phyloP scores from a whole-genome alignment of 441 rosid species.

The Macaranga tanarius region DNA sequence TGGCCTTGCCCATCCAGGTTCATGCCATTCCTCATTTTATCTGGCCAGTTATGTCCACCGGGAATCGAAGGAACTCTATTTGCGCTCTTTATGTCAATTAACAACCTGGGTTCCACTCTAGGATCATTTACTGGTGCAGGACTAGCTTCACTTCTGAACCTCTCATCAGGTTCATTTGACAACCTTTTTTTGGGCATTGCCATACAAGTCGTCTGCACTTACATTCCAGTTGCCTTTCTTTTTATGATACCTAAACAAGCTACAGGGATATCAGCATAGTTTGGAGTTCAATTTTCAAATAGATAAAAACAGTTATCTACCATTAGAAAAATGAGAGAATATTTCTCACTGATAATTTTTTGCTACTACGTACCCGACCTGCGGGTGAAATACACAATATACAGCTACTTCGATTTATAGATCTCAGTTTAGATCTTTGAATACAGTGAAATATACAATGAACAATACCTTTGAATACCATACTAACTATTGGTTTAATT shows the following conservation, averaged over 20 bases:
- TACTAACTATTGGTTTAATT: slow-evolving; percentile 1
- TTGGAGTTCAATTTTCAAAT: not conserved
- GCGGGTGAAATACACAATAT: not conserved
- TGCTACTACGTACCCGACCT: not conserved
- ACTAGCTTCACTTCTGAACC: slow-evolving; percentile 69
- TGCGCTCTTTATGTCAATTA: slow-evolving; percentile 94
- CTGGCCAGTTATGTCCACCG: slow-evolving; percentile 92
- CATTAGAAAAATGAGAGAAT: not conserved
- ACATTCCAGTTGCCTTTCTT: slow-evolving; percentile 62
- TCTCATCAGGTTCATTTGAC: slow-evolving; percentile 83
- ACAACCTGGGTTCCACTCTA: slow-evolving; percentile 76
- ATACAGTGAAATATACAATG: not conserved
- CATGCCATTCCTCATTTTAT: slow-evolving; percentile 89
- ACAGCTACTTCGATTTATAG: not conserved
- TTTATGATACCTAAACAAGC: slow-evolving; percentile 89
- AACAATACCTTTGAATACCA: not conserved
- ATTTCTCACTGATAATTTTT: not conserved
- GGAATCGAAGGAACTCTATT: slow-evolving; percentile 95
- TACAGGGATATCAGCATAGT: slow-evolving; percentile 68
- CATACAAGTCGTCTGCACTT: slow-evolving; percentile 74
- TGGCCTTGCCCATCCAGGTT: slow-evolving; percentile 23
- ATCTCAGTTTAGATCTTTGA: not conserved
- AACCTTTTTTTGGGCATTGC: slow-evolving; percentile 62
- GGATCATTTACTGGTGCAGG: slow-evolving; percentile 88
- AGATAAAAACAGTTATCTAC: not conserved